These are phyloP conservation scores for Penstemon newberryi DNA, from an alignment of 257 asterid genomes.

Conservation along the genomic window DNA sequence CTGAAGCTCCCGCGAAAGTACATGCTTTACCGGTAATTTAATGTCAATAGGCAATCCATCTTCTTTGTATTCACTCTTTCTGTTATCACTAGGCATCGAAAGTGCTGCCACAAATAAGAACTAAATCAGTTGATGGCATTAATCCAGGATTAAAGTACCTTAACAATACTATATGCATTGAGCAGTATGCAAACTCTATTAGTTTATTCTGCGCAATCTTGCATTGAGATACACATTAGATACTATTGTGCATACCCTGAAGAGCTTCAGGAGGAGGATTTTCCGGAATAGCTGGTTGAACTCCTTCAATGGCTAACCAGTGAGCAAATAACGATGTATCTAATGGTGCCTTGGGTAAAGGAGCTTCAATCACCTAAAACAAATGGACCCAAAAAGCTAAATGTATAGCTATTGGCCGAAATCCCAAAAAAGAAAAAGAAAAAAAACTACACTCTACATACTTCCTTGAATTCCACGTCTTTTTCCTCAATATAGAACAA, in stretches of 20 bases:
- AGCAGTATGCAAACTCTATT: neutral
- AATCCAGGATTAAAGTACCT: constrained; percentile 5
- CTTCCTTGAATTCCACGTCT: constrained; percentile 95
- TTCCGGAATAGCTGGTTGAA: constrained; percentile 97
- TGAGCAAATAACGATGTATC: constrained; percentile 81
- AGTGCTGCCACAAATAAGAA: constrained; percentile 45
- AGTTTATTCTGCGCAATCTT: neutral
- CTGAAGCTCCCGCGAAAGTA: constrained; percentile 97
- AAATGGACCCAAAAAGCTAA: constrained; percentile 20
- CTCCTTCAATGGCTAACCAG: constrained; percentile 96
- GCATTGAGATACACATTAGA: constrained; percentile 15
- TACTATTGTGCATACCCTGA: constrained; percentile 37
- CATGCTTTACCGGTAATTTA: constrained; percentile 91
- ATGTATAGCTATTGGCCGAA: neutral
- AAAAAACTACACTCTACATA: constrained; percentile 30
- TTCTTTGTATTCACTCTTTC: constrained; percentile 78
- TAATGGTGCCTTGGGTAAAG: constrained; percentile 89
- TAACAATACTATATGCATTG: neutral
- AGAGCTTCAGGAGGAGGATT: constrained; percentile 89
- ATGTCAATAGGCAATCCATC: constrained; percentile 80
- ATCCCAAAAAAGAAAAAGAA: constrained; percentile 1
- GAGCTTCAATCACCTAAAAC: constrained; percentile 88
- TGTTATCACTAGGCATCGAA: constrained; percentile 63
- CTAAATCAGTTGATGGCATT: constrained; percentile 22
- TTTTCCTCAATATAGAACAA: constrained; percentile 84